Percentiles rank a stretch among this genome's conserved stretches.
Conservation (phyloP, 805 yeast species). For the Nakazawaea wickerhamii region DNA sequence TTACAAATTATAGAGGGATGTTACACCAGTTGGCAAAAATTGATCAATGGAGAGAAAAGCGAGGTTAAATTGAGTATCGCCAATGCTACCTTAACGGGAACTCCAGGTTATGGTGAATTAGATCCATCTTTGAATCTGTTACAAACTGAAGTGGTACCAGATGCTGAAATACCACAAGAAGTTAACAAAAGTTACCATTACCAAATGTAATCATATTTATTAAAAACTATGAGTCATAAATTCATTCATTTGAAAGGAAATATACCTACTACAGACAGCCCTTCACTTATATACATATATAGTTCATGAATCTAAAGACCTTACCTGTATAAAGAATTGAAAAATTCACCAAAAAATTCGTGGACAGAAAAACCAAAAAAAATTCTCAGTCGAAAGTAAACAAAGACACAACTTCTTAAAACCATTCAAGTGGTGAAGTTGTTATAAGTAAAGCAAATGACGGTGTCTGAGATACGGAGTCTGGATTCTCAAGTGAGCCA, state of each 20-base stretch:
- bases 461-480: background rate
- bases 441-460: no score
- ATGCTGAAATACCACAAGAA: conserved; percentile 34
- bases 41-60: conserved; percentile 40
- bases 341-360: no score
- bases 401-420: background rate
- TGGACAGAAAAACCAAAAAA: no score
- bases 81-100: conserved; percentile 31
- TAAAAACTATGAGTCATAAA: no score
- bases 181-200: conserved; percentile 30
- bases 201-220: background rate
- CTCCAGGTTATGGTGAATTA: conserved; percentile 26
- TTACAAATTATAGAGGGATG: conserved; percentile 57
- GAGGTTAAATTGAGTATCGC: conserved; percentile 29
- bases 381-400: background rate
- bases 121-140: conserved; percentile 15
- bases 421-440: no score
- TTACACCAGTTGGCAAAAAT: conserved; percentile 58
- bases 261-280: no score
- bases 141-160: conserved; percentile 20
- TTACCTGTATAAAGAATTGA: no score
- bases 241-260: no score
- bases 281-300: no score
- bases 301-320: no score
- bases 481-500: background rate